These are phyloP conservation scores for Cercospora sojina DNA, from an alignment of 2,329 filamentous ascomycete genomes.

Conservation along the genomic window DNA sequence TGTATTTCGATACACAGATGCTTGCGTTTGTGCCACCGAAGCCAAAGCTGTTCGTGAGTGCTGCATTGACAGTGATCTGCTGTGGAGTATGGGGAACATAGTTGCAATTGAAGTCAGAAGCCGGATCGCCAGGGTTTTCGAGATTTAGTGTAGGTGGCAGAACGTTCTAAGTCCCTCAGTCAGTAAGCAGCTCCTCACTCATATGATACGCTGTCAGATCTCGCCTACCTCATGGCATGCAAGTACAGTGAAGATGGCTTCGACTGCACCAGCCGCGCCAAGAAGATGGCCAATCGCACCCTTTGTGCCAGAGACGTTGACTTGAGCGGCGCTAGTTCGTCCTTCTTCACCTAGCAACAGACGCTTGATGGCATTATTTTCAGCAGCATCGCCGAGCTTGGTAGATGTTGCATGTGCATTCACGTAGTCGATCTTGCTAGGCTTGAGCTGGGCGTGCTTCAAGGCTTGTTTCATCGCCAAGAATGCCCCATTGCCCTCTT, in stretches of 20 bases:
- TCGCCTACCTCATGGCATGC: constrained; percentile 70
- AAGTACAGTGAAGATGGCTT: constrained; percentile 81
- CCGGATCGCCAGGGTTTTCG: constrained; percentile 57
- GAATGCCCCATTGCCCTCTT: constrained; percentile 77
- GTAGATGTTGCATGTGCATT: constrained; percentile 96
- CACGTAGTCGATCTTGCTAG: constrained; percentile 77
- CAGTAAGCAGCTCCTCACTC: not conserved
- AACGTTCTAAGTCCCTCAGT: constrained; percentile 56
- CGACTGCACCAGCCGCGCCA: constrained; percentile 85
- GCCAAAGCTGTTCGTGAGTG: constrained; percentile 92
- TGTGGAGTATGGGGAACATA: constrained; percentile 75
- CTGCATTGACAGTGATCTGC: constrained; percentile 66
- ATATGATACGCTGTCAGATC: not conserved
- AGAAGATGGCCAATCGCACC: constrained; percentile 88
- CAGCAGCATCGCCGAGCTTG: constrained; percentile 78
- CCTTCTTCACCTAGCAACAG: constrained; percentile 75
- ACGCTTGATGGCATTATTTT: constrained; percentile 76
- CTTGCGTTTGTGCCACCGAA: constrained; percentile 96
- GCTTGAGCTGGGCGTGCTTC: constrained; percentile 66
- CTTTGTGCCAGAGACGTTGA: constrained; percentile 92
- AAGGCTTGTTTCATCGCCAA: constrained; percentile 84
- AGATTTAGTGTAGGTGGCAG: constrained; percentile 89
- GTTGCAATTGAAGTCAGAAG: constrained; percentile 73
- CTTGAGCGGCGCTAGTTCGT: constrained; percentile 57
- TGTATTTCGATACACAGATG: constrained; percentile 66